Evolutionary conservation across 768 basidiomycete genomes (phyloP).

Genomic region (Termitomyces sp.): DNA sequence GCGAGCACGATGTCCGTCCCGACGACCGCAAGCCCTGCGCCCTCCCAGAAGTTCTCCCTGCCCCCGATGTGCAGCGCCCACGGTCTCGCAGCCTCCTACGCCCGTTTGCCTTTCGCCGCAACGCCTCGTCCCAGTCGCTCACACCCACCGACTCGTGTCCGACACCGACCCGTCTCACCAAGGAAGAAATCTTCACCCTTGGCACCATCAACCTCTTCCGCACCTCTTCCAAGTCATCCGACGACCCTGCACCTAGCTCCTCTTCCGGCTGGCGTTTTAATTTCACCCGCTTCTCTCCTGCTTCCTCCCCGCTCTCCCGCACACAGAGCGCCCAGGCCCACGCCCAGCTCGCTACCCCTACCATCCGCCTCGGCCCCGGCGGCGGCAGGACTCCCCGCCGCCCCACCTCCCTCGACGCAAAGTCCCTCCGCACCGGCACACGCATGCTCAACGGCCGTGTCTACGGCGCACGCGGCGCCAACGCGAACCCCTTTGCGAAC

Average conservation of each 20-base stretch:
- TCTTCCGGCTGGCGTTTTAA: not conserved
- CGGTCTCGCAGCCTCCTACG: constrained; percentile 12
- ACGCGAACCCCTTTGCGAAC: constrained; percentile 57
- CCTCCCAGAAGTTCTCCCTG: not conserved
- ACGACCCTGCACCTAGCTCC: not conserved
- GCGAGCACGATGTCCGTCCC: constrained; percentile 24
- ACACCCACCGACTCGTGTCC: constrained; percentile 27
- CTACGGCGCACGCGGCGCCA: constrained; percentile 48
- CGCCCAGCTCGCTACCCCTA: not conserved
- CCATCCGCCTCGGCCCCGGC: not conserved
- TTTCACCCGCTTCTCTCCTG: not conserved
- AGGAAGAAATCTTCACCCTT: constrained; percentile 7
- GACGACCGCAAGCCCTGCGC: constrained; percentile 9
- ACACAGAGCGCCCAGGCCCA: constrained; percentile 12
- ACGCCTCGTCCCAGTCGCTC: constrained; percentile 24
- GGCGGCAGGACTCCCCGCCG: not conserved
- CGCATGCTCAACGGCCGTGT: constrained; percentile 84
- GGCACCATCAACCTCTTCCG: not conserved
- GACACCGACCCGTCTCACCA: not conserved
- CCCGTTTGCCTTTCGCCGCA: constrained; percentile 15
- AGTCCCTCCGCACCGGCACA: constrained; percentile 25
- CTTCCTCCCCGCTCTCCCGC: constrained; percentile 12
- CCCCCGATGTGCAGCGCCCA: constrained; percentile 1
- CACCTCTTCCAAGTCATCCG: not conserved
- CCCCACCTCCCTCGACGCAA: not conserved